Evolutionary conservation across 2,329 filamentous ascomycete genomes (phyloP).

Genomic region (Paecilomyces fulvus): DNA sequence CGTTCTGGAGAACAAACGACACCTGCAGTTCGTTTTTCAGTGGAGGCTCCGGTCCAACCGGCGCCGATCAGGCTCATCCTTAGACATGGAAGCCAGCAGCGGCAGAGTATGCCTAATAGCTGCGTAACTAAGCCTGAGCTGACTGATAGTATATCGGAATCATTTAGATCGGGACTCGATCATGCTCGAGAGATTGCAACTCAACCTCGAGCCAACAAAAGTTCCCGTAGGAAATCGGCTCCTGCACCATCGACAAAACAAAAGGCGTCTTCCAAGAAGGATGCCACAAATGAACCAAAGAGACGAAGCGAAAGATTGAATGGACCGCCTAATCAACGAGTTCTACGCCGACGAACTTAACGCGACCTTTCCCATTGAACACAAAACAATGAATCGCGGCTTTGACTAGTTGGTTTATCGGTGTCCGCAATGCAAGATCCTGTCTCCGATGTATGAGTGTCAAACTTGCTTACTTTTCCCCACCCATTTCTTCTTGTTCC

Average conservation of each 20-base stretch:
- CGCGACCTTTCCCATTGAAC: not conserved
- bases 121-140: not conserved
- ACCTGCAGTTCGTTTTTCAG: not conserved
- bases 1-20: not conserved
- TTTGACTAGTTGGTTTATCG: not conserved
- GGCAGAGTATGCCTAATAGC: not conserved
- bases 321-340: not conserved
- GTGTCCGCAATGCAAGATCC: not conserved
- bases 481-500: not conserved
- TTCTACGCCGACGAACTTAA: not conserved
- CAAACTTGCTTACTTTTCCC: not conserved
- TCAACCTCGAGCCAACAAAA: not conserved
- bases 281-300: not conserved
- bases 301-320: conserved; percentile 2
- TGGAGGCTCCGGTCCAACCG: not conserved
- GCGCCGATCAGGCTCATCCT: not conserved
- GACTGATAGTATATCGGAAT: not conserved
- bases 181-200: not conserved
- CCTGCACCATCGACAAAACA: not conserved
- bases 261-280: not conserved
- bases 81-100: not conserved
- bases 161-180: not conserved
- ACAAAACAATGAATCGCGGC: not conserved
- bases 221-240: not conserved
- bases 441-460: not conserved